Evolutionary conservation across 768 basidiomycete genomes (phyloP).

Genomic region (Russula foetens): DNA sequence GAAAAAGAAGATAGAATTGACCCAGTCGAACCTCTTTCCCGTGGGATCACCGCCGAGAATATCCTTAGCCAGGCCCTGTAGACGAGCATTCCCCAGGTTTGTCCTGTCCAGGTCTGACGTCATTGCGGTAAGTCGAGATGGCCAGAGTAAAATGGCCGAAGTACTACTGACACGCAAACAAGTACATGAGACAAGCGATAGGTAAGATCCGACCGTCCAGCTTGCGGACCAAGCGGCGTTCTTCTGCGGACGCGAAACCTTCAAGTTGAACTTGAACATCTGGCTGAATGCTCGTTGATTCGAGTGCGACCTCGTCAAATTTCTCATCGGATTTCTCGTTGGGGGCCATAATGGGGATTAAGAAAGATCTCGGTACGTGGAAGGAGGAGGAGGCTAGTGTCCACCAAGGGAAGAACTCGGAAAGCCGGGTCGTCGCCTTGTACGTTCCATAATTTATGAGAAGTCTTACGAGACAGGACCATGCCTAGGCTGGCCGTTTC

Average conservation of each 20-base stretch:
- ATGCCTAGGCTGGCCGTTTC: neutral
- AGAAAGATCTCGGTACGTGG: neutral
- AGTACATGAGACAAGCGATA: constrained; percentile 62
- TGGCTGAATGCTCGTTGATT: neutral
- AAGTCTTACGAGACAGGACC: neutral
- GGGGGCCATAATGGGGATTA: neutral
- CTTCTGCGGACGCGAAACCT: constrained; percentile 28
- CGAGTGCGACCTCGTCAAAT: neutral
- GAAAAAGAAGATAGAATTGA: constrained; percentile 71
- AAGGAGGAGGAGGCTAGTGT: too few relatives aligned
- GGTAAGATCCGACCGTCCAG: constrained; percentile 63
- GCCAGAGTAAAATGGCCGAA: neutral
- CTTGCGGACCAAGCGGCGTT: constrained; percentile 50
- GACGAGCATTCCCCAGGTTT: constrained; percentile 71
- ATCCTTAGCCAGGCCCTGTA: constrained; percentile 62
- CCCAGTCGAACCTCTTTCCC: constrained; percentile 67
- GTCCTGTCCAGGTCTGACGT: constrained; percentile 56
- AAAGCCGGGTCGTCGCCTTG: neutral
- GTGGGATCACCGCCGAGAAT: constrained; percentile 58
- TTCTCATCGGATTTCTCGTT: constrained; percentile 4
- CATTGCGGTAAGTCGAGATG: neutral
- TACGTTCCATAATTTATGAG: neutral
- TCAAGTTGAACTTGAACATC: neutral
- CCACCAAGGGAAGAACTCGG: neutral
- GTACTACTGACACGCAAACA: constrained; percentile 65